Evolutionary conservation across 495 filamentous ascomycete species (phyloP), one percentile per base, ranked within the genome.

Genomic region (Penicillium canariense): DNA sequence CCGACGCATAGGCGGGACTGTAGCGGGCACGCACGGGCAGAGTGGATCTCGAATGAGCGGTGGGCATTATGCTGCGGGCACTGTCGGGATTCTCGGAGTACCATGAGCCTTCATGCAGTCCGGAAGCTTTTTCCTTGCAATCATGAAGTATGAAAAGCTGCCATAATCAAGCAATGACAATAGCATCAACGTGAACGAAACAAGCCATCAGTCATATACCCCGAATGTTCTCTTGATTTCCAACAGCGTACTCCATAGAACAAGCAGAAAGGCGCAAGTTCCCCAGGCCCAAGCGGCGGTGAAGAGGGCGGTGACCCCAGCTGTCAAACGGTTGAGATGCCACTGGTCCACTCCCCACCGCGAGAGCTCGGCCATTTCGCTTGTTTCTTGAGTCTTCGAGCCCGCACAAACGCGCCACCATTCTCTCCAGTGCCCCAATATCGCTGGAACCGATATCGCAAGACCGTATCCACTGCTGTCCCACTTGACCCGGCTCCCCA

Each of bases 251-350:
- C n/a, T n/a, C n/a, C n/a, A n/a, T n/a, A n/a, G n/a, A n/a, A n/a
- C n/a, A n/a, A n/a, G n/a, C n/a, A n/a, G n/a, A n/a, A n/a, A n/a
- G n/a, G n/a, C n/a, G n/a, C n/a, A n/a, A n/a, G n/a, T n/a, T n/a
- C n/a, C n/a, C n/a, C n/a, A 44, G 39, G 11, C 12, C 34, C 15
- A 55, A 32, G 23, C 25, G 40, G 60, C 60, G 60, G 60, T 62
- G 55, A 59, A 52, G 56, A 55, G 45, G 52, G 60, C 60, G 60
- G 60, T 63, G 60, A 63, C 60, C 60, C 56, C 59, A 53, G 46
- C 45, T 48, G 30, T 56, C 44, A 54, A 51, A 34, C 50, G 17
- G 51, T 43, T 49, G 51, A 60, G 55, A 62, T 65, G 61, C 56
- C 63, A 67, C 49, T 31, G 54, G 28, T 62, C 64, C 61, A 64